Evolutionary conservation across 495 filamentous ascomycete genomes (phyloP).

Genomic region (Neurospora tetrasperma): DNA sequence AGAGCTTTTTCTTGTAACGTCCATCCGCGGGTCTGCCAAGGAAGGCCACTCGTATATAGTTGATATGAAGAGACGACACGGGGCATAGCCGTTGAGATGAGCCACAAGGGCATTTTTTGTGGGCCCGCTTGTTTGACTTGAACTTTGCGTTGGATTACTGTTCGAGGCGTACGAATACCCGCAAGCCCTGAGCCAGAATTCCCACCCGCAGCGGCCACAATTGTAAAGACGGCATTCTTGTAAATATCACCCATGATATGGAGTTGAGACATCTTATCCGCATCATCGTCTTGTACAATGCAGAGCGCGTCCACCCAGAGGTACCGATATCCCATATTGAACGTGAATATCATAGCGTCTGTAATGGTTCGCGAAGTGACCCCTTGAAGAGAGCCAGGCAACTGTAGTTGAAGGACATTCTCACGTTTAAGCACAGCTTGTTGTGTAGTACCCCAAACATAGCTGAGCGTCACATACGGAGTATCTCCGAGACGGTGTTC

Average conservation of each 20-base stretch:
- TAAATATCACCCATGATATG: slow-evolving; percentile 28
- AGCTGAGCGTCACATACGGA: slow-evolving; percentile 13
- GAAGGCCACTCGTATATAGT: slow-evolving; percentile 4
- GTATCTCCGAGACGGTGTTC: background rate
- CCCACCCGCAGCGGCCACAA: slow-evolving; percentile 18
- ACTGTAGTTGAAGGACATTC: background rate
- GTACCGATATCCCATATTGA: slow-evolving; percentile 10
- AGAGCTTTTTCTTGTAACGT: slow-evolving; percentile 19
- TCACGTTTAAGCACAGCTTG: slow-evolving; percentile 1
- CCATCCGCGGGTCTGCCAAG: slow-evolving; percentile 10
- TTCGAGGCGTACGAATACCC: background rate
- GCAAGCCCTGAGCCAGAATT: slow-evolving; percentile 1
- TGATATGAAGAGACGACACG: background rate
- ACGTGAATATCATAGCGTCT: slow-evolving; percentile 18
- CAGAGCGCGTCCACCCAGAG: slow-evolving; percentile 30
- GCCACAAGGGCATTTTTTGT: background rate
- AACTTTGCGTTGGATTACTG: background rate
- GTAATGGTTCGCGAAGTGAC: slow-evolving; percentile 15
- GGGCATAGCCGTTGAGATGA: background rate
- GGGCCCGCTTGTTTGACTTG: background rate
- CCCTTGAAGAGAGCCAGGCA: background rate
- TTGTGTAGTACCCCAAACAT: slow-evolving; percentile 15
- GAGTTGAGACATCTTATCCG: slow-evolving; percentile 20
- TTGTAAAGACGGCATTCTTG: slow-evolving; percentile 19
- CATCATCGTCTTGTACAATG: slow-evolving; percentile 23